Base-by-base conservation (phyloP, 768 basidiomycete species). In the Sarcodon aspratus region DNA sequence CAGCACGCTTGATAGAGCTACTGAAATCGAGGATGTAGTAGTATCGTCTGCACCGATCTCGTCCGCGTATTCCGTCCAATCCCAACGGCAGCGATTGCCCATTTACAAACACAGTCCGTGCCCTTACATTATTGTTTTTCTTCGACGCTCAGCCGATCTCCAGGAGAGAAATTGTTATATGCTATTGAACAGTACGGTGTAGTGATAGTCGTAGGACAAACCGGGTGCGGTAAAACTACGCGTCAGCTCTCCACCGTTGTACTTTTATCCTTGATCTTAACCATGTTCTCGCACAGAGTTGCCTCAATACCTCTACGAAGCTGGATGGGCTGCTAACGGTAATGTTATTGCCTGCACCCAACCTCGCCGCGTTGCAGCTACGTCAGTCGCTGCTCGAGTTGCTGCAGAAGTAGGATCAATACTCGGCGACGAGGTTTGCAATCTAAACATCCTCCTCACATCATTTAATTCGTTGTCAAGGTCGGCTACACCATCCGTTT, bases 401-500 rank as follows among this genome's bases (percentile, higher is more conserved):
- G 91, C 96, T 0, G 66, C 82, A n/a, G 96, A 99, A 68, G 81
- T 97, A 11, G 94, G 95, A 6, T 76, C 81, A 2, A 69, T 83
- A 3, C 71, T 97, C 17, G 96, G 96, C 9, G 89, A 96, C 52
- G 90, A 94, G 71, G 90, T 88, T 47, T 10, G 70, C 48, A 9
- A 31, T 15, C 40, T 36, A 18, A 7, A 42, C 9, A 15, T 43
- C 40, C 42, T 49, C 33, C 6, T 40, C 36, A 18, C 47, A 17
- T 38, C 9, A 6, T 21, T 9, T 21, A 21, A n/a, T 27, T 47
- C 34, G 21, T 47, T 49, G 34, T 27, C 15, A 51, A 96, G 92
- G 94, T 99, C 55, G 96, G 96, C 7, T 99, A 99, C 61, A 88
- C 88, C 6, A 97, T 99, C 53, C 83, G 96, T 8, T 98, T 98